Conservation (phyloP, 2,329 filamentous ascomycete genomes). For the Scorias spongiosa region DNA sequence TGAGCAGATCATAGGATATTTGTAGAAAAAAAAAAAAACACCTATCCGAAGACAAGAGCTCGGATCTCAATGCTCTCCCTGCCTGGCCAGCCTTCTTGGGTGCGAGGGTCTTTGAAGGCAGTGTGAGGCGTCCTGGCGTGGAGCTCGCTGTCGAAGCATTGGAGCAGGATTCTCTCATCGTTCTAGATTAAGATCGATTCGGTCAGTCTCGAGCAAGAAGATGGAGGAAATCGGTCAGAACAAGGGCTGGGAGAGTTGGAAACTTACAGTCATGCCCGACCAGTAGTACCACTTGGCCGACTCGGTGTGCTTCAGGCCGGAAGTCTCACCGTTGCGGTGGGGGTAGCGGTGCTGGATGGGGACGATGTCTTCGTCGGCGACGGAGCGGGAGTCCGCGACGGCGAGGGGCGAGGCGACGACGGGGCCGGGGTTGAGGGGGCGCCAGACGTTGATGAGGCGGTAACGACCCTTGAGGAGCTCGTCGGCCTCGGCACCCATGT, state of each 20-base stretch:
- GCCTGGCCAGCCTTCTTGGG: conserved; percentile 44
- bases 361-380: conserved; percentile 49
- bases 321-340: conserved; percentile 57
- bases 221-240: not conserved
- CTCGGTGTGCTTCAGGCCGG: conserved; percentile 46
- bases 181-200: conserved; percentile 16
- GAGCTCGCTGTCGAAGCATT: conserved; percentile 31
- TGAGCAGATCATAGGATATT: too few relatives aligned
- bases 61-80: conserved; percentile 85
- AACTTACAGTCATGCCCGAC: conserved; percentile 52
- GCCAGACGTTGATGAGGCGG: conserved; percentile 80
- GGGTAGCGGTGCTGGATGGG: conserved; percentile 62
- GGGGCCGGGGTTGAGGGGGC: conserved; percentile 40
- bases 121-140: conserved; percentile 45
- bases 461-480: conserved; percentile 52
- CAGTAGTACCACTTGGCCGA: conserved; percentile 64
- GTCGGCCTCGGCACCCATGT: conserved; percentile 54
- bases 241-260: conserved; percentile 7
- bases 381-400: conserved; percentile 40
- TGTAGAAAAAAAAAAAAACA: too few relatives aligned
- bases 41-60: conserved; percentile 54
- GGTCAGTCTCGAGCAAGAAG: not conserved
- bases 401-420: conserved; percentile 43
- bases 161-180: conserved; percentile 37
- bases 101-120: conserved; percentile 65